phyloP scores from a whole-genome alignment of 169 alveolate genomes.

The Plasmodium knowlesi region DNA sequence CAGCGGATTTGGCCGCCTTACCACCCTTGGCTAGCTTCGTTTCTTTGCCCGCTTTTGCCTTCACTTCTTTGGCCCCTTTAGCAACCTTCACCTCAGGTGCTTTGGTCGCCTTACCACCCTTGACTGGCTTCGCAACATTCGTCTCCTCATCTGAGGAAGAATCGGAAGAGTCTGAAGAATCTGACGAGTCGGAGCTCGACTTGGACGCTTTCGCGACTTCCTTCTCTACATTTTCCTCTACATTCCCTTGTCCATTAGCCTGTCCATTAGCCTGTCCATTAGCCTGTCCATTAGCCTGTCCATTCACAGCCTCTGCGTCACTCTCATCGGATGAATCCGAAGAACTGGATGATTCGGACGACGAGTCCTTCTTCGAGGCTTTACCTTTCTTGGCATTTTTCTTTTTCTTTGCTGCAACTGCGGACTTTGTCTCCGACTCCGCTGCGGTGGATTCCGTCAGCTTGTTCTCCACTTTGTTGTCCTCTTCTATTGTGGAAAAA shows the following conservation, averaged over 20 bases:
- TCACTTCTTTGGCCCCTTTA: background rate
- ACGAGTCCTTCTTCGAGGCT: slow-evolving; percentile 10
- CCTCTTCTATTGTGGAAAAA: background rate
- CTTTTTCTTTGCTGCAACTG: slow-evolving; percentile 9
- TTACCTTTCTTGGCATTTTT: slow-evolving; percentile 19
- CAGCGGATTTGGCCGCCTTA: background rate
- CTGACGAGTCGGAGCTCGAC: slow-evolving; percentile 23
- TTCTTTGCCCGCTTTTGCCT: background rate
- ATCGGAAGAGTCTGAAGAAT: slow-evolving; percentile 32
- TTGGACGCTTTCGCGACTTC: background rate
- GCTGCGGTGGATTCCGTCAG: slow-evolving; percentile 68
- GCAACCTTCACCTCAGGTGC: background rate
- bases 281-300: background rate
- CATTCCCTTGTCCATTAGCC: background rate
- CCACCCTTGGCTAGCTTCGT: no score
- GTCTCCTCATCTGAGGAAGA: background rate
- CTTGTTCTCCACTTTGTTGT: slow-evolving; percentile 10
- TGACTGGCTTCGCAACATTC: background rate
- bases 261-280: background rate
- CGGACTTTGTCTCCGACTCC: slow-evolving; percentile 41
- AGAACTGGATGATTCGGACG: slow-evolving; percentile 15
- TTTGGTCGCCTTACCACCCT: background rate
- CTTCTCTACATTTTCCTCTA: background rate
- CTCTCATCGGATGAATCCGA: slow-evolving; percentile 31
- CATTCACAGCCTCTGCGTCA: slow-evolving; percentile 2